phyloP scores from a whole-genome alignment of 2,329 filamentous ascomycete species.

The Diatrype stigma region DNA sequence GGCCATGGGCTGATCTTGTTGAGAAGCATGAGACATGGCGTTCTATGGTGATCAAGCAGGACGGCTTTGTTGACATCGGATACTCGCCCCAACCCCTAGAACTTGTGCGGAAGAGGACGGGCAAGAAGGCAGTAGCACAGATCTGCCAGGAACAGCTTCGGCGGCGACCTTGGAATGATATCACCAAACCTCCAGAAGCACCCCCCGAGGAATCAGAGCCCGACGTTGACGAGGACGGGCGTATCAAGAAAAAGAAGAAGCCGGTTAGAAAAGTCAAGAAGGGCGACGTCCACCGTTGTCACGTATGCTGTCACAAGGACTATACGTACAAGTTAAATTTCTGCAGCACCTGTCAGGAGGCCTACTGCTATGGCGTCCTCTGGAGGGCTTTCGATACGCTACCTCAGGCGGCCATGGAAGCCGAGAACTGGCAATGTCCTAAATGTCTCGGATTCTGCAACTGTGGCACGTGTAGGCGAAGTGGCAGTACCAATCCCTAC shows the following conservation, averaged over 20 bases:
- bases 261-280: constrained; percentile 50
- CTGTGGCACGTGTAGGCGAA: constrained; percentile 71
- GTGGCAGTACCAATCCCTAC: constrained; percentile 68
- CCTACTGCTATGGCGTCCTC: constrained; percentile 90
- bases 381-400: constrained; percentile 89
- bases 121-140: constrained; percentile 79
- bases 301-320: constrained; percentile 78
- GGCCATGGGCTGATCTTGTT: constrained; percentile 74
- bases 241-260: constrained; percentile 61
- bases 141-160: constrained; percentile 90
- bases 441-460: constrained; percentile 84
- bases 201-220: constrained; percentile 22
- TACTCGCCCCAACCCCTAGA: constrained; percentile 67
- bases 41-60: constrained; percentile 68
- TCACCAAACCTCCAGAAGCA: constrained; percentile 54
- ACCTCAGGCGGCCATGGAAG: constrained; percentile 77
- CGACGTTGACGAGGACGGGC: constrained; percentile 59
- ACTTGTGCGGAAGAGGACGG: constrained; percentile 61
- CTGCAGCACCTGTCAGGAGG: constrained; percentile 71
- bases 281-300: constrained; percentile 61
- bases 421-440: constrained; percentile 82
- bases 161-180: constrained; percentile 76
- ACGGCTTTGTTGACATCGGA: constrained; percentile 61
- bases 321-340: constrained; percentile 79
- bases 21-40: constrained; percentile 81